A percentile compares a stretch with the other conserved stretches of the same genome.
These are phyloP conservation scores for Physcia stellaris DNA, from an alignment of 495 filamentous ascomycete genomes.

Conservation along the genomic window DNA sequence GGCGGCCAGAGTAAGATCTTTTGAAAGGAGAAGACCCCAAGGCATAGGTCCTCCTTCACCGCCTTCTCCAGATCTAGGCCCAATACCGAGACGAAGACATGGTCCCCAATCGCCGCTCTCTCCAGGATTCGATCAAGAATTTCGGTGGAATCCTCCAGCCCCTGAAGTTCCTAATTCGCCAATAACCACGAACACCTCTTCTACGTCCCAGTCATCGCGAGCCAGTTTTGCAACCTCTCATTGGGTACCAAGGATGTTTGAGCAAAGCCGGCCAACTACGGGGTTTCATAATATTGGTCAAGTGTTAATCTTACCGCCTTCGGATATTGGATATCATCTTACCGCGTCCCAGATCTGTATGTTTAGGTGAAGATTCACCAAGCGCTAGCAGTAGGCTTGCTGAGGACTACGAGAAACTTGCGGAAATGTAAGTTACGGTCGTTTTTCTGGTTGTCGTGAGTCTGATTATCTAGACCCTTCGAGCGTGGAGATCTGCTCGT, in stretches of 20 bases:
- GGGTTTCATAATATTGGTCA: constrained; percentile 25
- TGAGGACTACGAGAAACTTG: constrained; percentile 21
- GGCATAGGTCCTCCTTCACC: not conserved
- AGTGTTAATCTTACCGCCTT: constrained; percentile 22
- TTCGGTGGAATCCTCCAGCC: constrained; percentile 15
- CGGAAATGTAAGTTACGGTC: constrained; percentile 31
- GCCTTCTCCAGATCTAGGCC: not conserved
- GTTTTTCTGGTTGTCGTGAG: not conserved
- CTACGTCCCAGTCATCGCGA: constrained; percentile 20
- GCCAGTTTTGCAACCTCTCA: constrained; percentile 26
- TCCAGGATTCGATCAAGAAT: constrained; percentile 2
- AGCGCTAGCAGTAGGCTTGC: constrained; percentile 25
- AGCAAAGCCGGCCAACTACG: constrained; percentile 24
- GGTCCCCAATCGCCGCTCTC: constrained; percentile 3
- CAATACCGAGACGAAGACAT: not conserved
- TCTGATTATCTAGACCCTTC: constrained; percentile 20
- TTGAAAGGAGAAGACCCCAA: constrained; percentile 6
- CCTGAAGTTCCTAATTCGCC: constrained; percentile 31
- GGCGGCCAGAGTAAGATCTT: constrained; percentile 3
- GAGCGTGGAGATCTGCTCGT: constrained; percentile 37
- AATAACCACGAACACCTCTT: constrained; percentile 24
- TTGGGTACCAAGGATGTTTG: constrained; percentile 40
- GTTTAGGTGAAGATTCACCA: constrained; percentile 29
- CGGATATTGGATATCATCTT: constrained; percentile 6
- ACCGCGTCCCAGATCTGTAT: constrained; percentile 29